Conservation (phyloP, 495 filamentous ascomycete genomes). For the Amorphotheca resinae region DNA sequence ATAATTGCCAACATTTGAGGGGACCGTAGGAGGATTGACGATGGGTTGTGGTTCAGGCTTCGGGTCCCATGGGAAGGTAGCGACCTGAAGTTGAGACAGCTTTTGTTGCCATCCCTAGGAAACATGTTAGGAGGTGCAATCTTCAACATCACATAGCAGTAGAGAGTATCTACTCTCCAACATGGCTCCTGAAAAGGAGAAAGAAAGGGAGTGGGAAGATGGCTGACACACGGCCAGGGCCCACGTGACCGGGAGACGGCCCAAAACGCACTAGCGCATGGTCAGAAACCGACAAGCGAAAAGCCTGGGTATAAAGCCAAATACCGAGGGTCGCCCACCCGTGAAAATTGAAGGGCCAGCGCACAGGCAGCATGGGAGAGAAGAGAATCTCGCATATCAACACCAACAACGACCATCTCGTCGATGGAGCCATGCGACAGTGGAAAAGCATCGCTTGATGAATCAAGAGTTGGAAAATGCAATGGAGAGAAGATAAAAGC, state of each 20-base stretch:
- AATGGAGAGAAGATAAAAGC: slow-evolving; percentile 2
- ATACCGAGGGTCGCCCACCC: slow-evolving; percentile 40
- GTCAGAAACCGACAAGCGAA: slow-evolving; percentile 6
- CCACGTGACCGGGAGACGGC: slow-evolving; percentile 21
- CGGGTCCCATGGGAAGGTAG: slow-evolving; percentile 93
- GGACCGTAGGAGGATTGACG: slow-evolving; percentile 37
- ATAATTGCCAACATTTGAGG: slow-evolving; percentile 37
- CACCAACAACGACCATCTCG: not conserved
- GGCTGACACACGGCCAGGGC: not conserved
- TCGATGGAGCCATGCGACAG: not conserved
- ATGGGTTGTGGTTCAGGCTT: slow-evolving; percentile 37
- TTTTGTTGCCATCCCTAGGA: slow-evolving; percentile 86
- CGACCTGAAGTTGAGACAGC: slow-evolving; percentile 67
- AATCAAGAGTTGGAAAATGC: not conserved
- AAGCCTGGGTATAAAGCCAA: slow-evolving; percentile 37
- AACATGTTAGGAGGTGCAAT: slow-evolving; percentile 15
- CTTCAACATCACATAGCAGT: too few relatives aligned
- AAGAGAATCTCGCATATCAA: not conserved
- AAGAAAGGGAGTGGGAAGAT: slow-evolving; percentile 10
- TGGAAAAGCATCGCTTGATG: not conserved
- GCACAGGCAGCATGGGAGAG: slow-evolving; percentile 12
- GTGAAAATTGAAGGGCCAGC: slow-evolving; percentile 6
- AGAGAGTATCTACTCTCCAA: too few relatives aligned
- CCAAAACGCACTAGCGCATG: slow-evolving; percentile 15
- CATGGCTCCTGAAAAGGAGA: too few relatives aligned